These are phyloP conservation scores for Macrophomina pseudophaseolina DNA, from an alignment of 2,329 filamentous ascomycete species.

Conservation along the genomic window DNA sequence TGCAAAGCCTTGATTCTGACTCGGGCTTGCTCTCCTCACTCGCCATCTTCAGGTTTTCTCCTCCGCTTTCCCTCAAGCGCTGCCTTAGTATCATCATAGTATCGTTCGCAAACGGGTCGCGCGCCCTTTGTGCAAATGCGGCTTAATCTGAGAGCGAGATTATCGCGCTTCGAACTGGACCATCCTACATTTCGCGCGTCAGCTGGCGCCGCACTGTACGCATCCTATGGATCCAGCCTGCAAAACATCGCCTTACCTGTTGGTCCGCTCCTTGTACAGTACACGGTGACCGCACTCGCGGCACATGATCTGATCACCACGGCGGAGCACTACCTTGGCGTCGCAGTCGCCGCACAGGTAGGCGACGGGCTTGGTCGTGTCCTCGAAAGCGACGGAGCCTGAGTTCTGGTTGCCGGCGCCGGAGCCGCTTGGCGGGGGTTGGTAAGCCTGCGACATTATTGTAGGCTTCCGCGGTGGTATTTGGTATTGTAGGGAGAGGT, in stretches of 20 bases:
- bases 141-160: neutral
- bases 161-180: slow-evolving; percentile 96
- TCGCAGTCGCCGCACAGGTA: slow-evolving; percentile 82
- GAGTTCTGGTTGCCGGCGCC: slow-evolving; percentile 26
- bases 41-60: too few relatives aligned
- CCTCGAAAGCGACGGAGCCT: slow-evolving; percentile 59
- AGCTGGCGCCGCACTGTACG: neutral
- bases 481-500: neutral
- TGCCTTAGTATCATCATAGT: neutral
- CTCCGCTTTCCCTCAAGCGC: too few relatives aligned
- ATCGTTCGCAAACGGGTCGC: neutral
- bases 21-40: too few relatives aligned
- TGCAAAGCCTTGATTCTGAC: too few relatives aligned
- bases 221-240: neutral
- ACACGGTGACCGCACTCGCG: slow-evolving; percentile 94
- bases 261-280: slow-evolving; percentile 96
- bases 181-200: slow-evolving; percentile 40
- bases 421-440: slow-evolving; percentile 26
- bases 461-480: neutral
- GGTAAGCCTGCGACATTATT: slow-evolving; percentile 28
- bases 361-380: slow-evolving; percentile 51
- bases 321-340: slow-evolving; percentile 73
- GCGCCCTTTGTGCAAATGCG: neutral
- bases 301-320: slow-evolving; percentile 82
- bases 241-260: slow-evolving; percentile 69